A percentile compares a stretch with the other conserved stretches of the same genome.
phyloP scores from a whole-genome alignment of 768 basidiomycete genomes.

The Trametes meyenii region DNA sequence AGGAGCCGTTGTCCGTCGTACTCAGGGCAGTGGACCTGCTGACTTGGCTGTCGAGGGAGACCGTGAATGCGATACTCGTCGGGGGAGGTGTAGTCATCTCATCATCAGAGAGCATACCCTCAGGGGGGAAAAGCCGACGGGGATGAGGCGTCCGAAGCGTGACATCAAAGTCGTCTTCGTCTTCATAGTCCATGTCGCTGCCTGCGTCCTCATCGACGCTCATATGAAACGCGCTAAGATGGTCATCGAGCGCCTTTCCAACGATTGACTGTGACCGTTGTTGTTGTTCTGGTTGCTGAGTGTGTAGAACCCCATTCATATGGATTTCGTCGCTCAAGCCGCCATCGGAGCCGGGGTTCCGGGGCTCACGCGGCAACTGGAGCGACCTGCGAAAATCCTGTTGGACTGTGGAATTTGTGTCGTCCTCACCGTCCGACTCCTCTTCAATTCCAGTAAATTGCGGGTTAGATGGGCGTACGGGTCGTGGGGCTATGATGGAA shows the following conservation, averaged over 20 bases:
- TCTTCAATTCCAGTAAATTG: conserved; percentile 22
- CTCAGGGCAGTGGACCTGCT: conserved; percentile 32
- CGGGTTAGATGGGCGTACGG: conserved; percentile 15
- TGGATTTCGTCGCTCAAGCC: conserved; percentile 60
- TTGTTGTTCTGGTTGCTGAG: conserved; percentile 23
- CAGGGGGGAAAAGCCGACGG: neutral
- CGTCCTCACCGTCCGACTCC: conserved; percentile 17
- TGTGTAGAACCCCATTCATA: conserved; percentile 44
- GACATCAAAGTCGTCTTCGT: conserved; percentile 65
- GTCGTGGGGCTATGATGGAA: conserved; percentile 18
- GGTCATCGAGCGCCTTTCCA: conserved; percentile 13
- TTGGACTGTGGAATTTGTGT: conserved; percentile 14
- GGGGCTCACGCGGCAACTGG: conserved; percentile 62
- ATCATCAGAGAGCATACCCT: conserved; percentile 14
- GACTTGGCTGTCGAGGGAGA: conserved; percentile 25
- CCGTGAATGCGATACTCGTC: conserved; percentile 31
- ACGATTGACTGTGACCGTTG: conserved; percentile 32
- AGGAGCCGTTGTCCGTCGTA: conserved; percentile 35
- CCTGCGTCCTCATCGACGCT: conserved; percentile 26
- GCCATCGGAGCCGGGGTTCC: conserved; percentile 59
- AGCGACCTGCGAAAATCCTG: conserved; percentile 76
- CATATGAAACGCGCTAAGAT: conserved; percentile 1
- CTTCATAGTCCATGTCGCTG: conserved; percentile 31
- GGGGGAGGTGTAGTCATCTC: conserved; percentile 21
- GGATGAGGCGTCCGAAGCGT: conserved; percentile 63